Base-by-base conservation (phyloP, 345 rosid genomes). In the Arabis hirsuta region DNA sequence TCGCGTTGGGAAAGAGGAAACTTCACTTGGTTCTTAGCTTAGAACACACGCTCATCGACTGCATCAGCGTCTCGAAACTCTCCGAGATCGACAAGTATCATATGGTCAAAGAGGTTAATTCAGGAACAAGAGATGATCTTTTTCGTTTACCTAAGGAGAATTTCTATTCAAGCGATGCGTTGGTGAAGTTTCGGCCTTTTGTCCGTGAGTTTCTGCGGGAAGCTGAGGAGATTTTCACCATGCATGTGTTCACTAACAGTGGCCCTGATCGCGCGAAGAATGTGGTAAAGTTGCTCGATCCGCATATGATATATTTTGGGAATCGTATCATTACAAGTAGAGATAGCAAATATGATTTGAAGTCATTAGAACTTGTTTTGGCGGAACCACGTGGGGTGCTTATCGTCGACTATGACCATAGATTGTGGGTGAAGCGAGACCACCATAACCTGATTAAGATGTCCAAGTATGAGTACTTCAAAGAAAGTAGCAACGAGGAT, bases 21-120 rank as follows among this genome's bases (percentile, higher is more conserved):
- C 47, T 69, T 56, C 56, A 69, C 65, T 57, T 58, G 65, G 73
- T 69, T 57, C 56, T 68, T 56, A 34, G 22, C 55, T 44, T 68
- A 56, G 64, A 66, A 39, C 71, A 66, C 71, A 52, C 39, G 14
- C 51, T 66, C 9, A 52, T 66, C 38, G 39, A 39, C 38, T 1
- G 22, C 20, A 52, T 39, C 38, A 52, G 14, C 19, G 41, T 63
- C 6, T 41, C 39, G 5, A 52, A n/a, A 54, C 51, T 66, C 48
- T 53, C 38, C 20, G 57, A 32, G 5, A 12, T 5, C 1, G 51
- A 53, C 7, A 66, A 14, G 38, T 66, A 52, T 41, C 41, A 47
- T 63, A 29, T 26, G 2, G 39, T 41, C 36, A 36, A 53, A 66
- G 60, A 66, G 27, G 72, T 52, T 65, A 34, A 22, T 7, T 34